Conservation (phyloP, 2,329 filamentous ascomycete species). For the Alternaria postmessia region DNA sequence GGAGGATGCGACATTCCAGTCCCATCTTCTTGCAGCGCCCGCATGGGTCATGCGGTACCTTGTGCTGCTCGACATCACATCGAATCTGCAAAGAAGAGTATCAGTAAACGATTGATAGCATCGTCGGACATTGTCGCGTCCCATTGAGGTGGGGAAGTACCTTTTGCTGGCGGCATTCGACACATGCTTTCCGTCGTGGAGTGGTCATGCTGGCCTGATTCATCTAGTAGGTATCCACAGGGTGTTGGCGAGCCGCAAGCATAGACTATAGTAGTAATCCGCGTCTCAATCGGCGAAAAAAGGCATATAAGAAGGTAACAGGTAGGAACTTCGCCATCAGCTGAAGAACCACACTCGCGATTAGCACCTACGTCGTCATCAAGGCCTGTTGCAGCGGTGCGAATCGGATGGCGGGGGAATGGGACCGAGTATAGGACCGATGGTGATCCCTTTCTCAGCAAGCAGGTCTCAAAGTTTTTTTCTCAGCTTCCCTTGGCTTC, state of each 20-base stretch:
- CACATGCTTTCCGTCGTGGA: conserved; percentile 48
- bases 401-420: conserved; percentile 46
- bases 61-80: conserved; percentile 50
- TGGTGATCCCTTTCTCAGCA: conserved; percentile 27
- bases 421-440: conserved; percentile 40
- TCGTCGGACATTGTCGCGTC: conserved; percentile 7
- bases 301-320: conserved; percentile 32
- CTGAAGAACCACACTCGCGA: conserved; percentile 27
- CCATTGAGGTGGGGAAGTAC: conserved; percentile 26
- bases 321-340: conserved; percentile 28
- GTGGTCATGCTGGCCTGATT: conserved; percentile 41
- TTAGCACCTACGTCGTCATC: conserved; percentile 46
- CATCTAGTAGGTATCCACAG: conserved; percentile 33
- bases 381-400: conserved; percentile 35
- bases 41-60: conserved; percentile 48
- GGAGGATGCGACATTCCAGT: conserved; percentile 47
- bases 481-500: conserved; percentile 16
- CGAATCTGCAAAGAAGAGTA: conserved; percentile 40
- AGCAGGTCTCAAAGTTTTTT: conserved; percentile 26
- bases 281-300: conserved; percentile 37
- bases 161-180: conserved; percentile 51
- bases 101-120: conserved; percentile 20
- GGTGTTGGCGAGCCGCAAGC: conserved; percentile 26
- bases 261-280: conserved; percentile 26
- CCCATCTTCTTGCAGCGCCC: conserved; percentile 48